Percentiles rank a stretch among this genome's conserved stretches.
Evolutionary conservation across 2,329 filamentous ascomycete species (phyloP).

Genomic region (Fusarium scirpi): DNA sequence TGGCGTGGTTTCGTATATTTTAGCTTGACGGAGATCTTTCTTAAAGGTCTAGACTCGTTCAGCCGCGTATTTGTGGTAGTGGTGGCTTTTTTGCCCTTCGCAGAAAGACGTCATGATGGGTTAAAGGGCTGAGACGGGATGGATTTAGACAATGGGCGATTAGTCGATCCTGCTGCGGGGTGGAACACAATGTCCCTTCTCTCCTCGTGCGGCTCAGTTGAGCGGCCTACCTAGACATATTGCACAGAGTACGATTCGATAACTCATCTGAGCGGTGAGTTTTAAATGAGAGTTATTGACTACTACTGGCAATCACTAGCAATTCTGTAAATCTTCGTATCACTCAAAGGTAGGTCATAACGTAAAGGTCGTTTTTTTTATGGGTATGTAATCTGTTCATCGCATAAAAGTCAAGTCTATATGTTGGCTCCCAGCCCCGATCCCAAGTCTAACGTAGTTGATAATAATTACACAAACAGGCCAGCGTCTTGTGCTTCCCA

Average conservation of each 20-base stretch:
- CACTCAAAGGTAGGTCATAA: not conserved
- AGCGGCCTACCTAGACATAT: not conserved
- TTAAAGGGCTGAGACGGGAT: slow-evolving; percentile 6
- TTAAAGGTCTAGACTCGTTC: slow-evolving; percentile 25
- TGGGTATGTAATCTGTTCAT: slow-evolving; percentile 12
- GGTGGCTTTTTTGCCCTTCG: not conserved
- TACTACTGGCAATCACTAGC: not conserved
- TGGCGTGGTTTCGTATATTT: slow-evolving; percentile 22
- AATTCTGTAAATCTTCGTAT: not conserved
- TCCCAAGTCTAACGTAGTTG: slow-evolving; percentile 41
- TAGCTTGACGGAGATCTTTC: not conserved
- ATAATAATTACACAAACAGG: slow-evolving; percentile 48
- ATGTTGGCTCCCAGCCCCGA: slow-evolving; percentile 35
- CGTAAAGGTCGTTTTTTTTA: not conserved
- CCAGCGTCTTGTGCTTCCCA: slow-evolving; percentile 46
- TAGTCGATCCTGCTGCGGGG: slow-evolving; percentile 18
- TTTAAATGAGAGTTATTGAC: not conserved
- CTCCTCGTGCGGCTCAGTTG: slow-evolving; percentile 18
- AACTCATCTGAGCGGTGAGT: not conserved
- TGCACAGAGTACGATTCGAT: not conserved
- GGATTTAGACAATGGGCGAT: slow-evolving; percentile 14
- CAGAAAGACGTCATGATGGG: slow-evolving; percentile 35
- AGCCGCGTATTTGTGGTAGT: slow-evolving; percentile 10
- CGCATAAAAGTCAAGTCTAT: slow-evolving; percentile 45
- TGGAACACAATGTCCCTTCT: slow-evolving; percentile 13